Base-by-base conservation (phyloP, 345 rosid species). In the Aquilaria sinensis region DNA sequence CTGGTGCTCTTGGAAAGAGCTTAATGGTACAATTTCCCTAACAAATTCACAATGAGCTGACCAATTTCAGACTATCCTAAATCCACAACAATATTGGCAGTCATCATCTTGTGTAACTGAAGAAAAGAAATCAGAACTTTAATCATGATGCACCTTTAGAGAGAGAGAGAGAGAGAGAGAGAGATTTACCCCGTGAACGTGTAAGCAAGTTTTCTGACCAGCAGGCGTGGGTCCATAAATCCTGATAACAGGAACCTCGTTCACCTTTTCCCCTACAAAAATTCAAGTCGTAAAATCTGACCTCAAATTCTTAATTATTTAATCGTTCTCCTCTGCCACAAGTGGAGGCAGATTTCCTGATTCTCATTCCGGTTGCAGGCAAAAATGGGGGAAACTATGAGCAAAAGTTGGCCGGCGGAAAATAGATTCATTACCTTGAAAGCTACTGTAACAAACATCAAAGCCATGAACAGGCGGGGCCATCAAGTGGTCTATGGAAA, bases 121-220 rank as follows among this genome's bases (percentile, higher is more conserved):
- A 47, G 43, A 9, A 37, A 9, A 9, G 31, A 53, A 55, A 34
- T 52, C 30, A 59, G 6, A 43, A 62, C 23, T 56, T 15, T 23
- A 63, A 53, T 31, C 43, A 15, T 15, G 8, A 23, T 23, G 23
- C 23, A 23, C 23, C 23, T 23, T 23, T 23, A 23, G 23, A n/a
- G 47, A 48, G 49, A 29, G 14, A 67, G 23, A 23, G 23, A 23
- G 23, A 49, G 43, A 56, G 33, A 68, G 9, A 15, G 67, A 43
- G 2, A 49, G 63, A 47, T 77, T 72, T 75, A 93, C 98, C 61
- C 83, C 72, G 72, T 90, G 98, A 76, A 93, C 70, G 65, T 93
- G 98, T 79, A 93, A 76, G 76, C 98, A 93, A 61, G 96, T 83
- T 80, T 93, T 93, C 74, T 93, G 96, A 68, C 96, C 97, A 61